Percentiles rank a stretch among this genome's conserved stretches.
Evolutionary conservation across 2,329 filamentous ascomycete genomes (phyloP).

Genomic region (Conoideocrella luteorostrata): DNA sequence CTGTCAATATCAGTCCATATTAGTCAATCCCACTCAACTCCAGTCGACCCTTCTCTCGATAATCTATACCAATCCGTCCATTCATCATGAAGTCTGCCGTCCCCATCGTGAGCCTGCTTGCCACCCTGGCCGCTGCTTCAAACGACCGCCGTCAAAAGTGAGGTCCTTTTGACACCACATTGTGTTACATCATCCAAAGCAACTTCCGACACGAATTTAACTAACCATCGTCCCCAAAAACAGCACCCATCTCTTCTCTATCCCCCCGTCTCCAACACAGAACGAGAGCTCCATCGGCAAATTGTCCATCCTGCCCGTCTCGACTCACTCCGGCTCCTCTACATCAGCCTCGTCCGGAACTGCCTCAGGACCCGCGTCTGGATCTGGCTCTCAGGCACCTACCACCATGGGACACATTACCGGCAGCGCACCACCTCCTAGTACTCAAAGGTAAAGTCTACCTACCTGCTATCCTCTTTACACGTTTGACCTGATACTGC

Average conservation of each 20-base stretch:
- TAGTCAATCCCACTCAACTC: no score
- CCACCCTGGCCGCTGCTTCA: constrained; percentile 7
- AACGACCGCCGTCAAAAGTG: constrained; percentile 5
- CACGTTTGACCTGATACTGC: no score
- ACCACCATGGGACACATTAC: constrained; percentile 5
- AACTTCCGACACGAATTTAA: background rate
- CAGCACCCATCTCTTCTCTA: constrained; percentile 9
- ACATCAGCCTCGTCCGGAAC: background rate
- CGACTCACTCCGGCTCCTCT: background rate
- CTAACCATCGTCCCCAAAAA: background rate
- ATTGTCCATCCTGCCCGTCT: constrained; percentile 6
- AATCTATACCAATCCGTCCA: no score
- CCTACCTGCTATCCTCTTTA: no score
- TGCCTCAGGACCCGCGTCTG: background rate
- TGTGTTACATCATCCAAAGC: no score
- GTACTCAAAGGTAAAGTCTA: no score
- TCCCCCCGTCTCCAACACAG: constrained; percentile 6
- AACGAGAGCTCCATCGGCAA: constrained; percentile 3
- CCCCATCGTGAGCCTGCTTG: constrained; percentile 9
- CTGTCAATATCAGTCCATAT: no score
- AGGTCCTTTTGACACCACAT: no score
- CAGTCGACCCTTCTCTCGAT: no score
- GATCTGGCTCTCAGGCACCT: background rate
- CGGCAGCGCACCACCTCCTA: background rate
- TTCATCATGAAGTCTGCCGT: constrained; percentile 8